Percentiles rank a stretch among this genome's conserved stretches.
phyloP scores from a whole-genome alignment of 257 asterid species.

The Oldenlandia corymbosa region DNA sequence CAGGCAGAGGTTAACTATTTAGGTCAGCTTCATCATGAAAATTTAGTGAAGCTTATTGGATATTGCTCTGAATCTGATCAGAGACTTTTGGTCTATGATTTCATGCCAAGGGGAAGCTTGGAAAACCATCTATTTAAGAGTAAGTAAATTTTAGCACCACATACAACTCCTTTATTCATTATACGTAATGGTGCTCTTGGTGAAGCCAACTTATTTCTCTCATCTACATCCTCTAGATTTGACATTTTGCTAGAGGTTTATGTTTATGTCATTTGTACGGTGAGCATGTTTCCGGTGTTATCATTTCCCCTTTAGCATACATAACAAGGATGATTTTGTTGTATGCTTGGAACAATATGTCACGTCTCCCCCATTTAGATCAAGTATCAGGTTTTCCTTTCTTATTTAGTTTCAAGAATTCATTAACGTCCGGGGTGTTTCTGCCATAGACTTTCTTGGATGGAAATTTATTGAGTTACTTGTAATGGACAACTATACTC shows the following conservation, averaged over 20 bases:
- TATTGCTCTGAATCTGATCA: conserved; percentile 59
- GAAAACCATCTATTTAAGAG: conserved; percentile 72
- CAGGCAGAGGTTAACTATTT: conserved; percentile 67
- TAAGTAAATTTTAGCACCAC: conserved; percentile 21
- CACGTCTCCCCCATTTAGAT: too few relatives aligned
- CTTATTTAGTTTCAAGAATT: neutral
- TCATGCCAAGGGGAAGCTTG: conserved; percentile 70
- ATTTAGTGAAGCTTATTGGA: conserved; percentile 71
- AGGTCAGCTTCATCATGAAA: conserved; percentile 55
- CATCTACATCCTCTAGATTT: neutral
- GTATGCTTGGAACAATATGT: neutral
- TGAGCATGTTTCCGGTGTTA: neutral
- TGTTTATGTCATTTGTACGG: neutral
- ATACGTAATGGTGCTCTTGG: too few relatives aligned
- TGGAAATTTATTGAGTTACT: neutral
- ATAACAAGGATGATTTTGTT: neutral
- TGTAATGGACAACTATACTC: neutral
- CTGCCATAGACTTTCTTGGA: too few relatives aligned
- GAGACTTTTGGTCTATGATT: conserved; percentile 61
- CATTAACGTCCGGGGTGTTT: too few relatives aligned
- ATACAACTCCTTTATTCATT: neutral
- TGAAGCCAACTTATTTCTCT: neutral
- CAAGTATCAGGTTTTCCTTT: neutral
- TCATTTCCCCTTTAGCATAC: neutral
- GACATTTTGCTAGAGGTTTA: neutral